Evolutionary conservation across 2,329 filamentous ascomycete genomes (phyloP), one percentile per base, ranked within the genome.

Genomic region (Aspergillus melleus): DNA sequence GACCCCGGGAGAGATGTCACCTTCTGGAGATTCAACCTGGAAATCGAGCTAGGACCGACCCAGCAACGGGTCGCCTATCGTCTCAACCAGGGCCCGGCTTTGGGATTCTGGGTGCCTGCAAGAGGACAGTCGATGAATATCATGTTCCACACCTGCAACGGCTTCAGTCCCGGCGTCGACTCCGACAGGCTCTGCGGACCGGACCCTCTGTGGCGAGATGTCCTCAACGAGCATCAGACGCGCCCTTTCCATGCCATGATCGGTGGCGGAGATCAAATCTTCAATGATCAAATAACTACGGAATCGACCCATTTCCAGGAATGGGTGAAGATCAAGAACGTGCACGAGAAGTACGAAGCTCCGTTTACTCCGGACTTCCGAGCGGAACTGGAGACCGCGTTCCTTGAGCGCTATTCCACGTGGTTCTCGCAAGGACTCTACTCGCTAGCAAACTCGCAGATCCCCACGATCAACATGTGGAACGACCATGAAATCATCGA

Each of bases 371-470:
- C 84, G 0, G 90, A 90, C 59, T 89, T 99, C 85, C 92, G 96
- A 71, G 86, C 91, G 51, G 92, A 99, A 76, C 79, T 99, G 5
- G 95, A 99, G 72, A 78, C 78, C 0, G 97, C 96, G 69, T 99
- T 96, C 70, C 83, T 99, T 0, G 85, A 96, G 60, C 86, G 91
- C 20, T 99, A 99, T 70, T 87, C 88, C 61, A 90, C 88, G 84
- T 99, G 95, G 93, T 99, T 98, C 76, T 97, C 93, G 0, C 93
- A 96, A 70, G 95, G 96, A 0, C 80, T 98, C 5, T 99, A 97
- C 70, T 87, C 90, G n/a, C 85, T 99, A 72, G 95, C 94, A 5
- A 93, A 89, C 68, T 90, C 90, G 2, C 94, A 98, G 73, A 98
- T 99, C 50, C 93, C 95, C 9, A 98, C 97, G 93, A 86, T 99